These are phyloP conservation scores for Eimeria acervulina DNA, from an alignment of 169 alveolate species.

Conservation along the genomic window DNA sequence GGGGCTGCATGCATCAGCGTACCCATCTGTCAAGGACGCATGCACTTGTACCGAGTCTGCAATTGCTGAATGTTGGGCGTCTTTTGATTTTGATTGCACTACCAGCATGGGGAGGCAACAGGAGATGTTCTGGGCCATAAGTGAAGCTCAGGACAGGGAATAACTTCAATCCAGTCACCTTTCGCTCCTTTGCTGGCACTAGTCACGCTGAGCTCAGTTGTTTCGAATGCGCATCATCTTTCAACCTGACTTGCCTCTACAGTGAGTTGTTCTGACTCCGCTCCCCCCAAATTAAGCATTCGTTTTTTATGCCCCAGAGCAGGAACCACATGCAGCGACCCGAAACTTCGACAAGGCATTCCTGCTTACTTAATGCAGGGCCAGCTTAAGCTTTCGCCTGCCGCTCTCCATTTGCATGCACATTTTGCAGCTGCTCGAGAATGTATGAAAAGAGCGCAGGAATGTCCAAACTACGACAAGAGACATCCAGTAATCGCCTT, in stretches of 20 bases:
- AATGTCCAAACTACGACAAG: too few relatives aligned
- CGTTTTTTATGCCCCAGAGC: neutral
- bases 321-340: neutral
- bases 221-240: neutral
- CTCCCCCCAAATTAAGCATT: neutral
- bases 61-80: neutral
- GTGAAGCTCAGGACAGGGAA: neutral
- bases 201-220: neutral
- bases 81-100: neutral
- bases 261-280: neutral
- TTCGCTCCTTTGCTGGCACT: neutral
- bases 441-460: too few relatives aligned
- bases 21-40: neutral
- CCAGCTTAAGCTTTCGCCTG: too few relatives aligned
- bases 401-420: too few relatives aligned
- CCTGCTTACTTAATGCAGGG: neutral
- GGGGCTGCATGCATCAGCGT: constrained; percentile 36
- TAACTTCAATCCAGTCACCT: neutral
- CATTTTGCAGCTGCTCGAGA: too few relatives aligned
- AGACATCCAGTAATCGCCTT: too few relatives aligned
- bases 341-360: neutral
- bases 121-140: neutral
- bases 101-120: neutral
- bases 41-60: neutral
- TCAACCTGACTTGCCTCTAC: neutral